Base-by-base conservation (phyloP, 2,329 filamentous ascomycete species). In the Myriosclerotinia curreyana region DNA sequence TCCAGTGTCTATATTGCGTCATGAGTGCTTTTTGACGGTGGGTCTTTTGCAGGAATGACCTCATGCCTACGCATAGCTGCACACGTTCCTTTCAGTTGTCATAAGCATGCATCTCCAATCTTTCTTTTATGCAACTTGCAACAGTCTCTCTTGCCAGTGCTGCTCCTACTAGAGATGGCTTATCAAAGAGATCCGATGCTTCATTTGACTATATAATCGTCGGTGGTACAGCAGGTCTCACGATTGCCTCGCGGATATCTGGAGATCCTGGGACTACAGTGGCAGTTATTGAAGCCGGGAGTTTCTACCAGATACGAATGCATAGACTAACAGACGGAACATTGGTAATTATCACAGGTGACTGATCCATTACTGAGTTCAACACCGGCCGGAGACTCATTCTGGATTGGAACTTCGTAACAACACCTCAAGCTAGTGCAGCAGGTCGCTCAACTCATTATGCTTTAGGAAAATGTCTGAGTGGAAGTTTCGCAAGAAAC, bases 191-290 rank as follows among this genome's bases (percentile, higher is more conserved):
- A 46, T 12, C 7, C 15, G 40, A 46, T 36, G n/a, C 54, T 50
- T 53, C 60, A 8, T 68, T 65, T 69, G 78, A 81, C 69, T 80
- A 79, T 64, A 67, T 80, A 42, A 69, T 81, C n/a, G 75, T 79
- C 7, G 79, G 79, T 8, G 79, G 79, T 5, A 80, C 79, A 0
- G 74, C 78, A 6, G 79, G 79, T 6, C 73, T 79, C 6, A 74
- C 76, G 1, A 71, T 80, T 22, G 79, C 78, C 5, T 72, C 72
- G 34, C 74, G 78, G 6, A 72, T 81, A n/a, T 56, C 91, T 34
- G 84, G 91, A 76, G 93, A 94, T 76, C 81, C 56, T 8, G 25
- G 40, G 5, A 49, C 65, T 17, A 66, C 46, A 38, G 66, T 70
- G 31, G 67, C 66, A 22, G 65, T 68, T 0, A 54, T 70, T 9